Base-by-base conservation (phyloP, 2,329 filamentous ascomycete species). In the Colletotrichum viniferum region DNA sequence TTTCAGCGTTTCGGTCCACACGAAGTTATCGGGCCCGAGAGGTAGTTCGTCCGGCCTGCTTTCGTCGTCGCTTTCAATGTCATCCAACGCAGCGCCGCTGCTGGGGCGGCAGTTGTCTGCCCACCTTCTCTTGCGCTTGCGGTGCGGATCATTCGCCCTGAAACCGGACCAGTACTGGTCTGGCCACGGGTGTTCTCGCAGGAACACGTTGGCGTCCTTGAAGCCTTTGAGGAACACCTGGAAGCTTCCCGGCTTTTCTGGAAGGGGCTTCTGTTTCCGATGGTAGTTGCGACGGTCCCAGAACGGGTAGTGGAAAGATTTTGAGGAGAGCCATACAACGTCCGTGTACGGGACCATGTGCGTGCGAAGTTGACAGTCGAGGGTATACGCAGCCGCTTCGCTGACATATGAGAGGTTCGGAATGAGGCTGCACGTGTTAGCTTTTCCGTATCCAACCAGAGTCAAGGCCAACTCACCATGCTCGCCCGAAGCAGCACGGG, bases 341-440 rank as follows among this genome's bases (percentile, higher is more conserved):
- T 98, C 97, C 56, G 97, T 99, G 81, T 98, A 98, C 1, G 97
- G 97, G 7, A 99, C 97, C 79, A 99, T 90, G 82, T 98, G 92
- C 24, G 97, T 98, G 79, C 93, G 94, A 65, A 99, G 88, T 81
- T 98, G 96, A 79, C 91, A 93, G 84, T 99, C 97, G 68, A 99
- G 92, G 7, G 98, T 95, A 83, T 98, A 99, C 43, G 97, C 97
- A 21, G 97, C 97, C 21, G 97, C 97, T 88, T 99, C 97, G 80
- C 96, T 98, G 79, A 99, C 95, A 83, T 99, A 99, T 70, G 96
- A 98, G 65, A 99, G 89, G 81, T 99, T 99, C 71, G 97, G 97
- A 83, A 99, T 99, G 69, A 99, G 91, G 81, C 92, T 92, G 76
- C 36, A 78, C 78, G 7, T 28, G 8, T 77, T 60, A 77, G 65